Evolutionary conservation across 768 basidiomycete genomes (phyloP).

Genomic region (Porpolomopsis calyptriformis): DNA sequence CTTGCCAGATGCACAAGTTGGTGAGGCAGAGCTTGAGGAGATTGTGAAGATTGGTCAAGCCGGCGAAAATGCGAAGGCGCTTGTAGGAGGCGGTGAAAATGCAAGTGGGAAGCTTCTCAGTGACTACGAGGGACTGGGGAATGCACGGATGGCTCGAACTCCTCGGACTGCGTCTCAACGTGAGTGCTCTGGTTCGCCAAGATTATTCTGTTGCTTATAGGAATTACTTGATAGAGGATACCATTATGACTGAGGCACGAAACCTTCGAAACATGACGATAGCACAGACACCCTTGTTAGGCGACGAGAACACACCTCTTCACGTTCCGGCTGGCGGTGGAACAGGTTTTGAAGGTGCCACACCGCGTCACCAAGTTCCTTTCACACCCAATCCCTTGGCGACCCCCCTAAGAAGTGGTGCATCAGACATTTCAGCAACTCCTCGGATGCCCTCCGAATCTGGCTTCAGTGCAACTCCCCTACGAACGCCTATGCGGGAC

Average conservation of each 20-base stretch:
- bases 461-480: constrained; percentile 57
- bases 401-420: constrained; percentile 56
- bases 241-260: constrained; percentile 86
- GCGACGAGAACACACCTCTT: constrained; percentile 95
- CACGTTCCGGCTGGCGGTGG: constrained; percentile 65
- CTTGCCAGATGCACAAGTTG: constrained; percentile 85
- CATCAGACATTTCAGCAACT: constrained; percentile 39
- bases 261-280: constrained; percentile 92
- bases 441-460: constrained; percentile 33
- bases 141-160: constrained; percentile 85
- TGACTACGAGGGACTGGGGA: constrained; percentile 85
- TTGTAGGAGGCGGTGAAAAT: constrained; percentile 75
- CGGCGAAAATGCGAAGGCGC: constrained; percentile 76
- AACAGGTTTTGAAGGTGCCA: constrained; percentile 91
- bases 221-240: constrained; percentile 60
- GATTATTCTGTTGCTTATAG: constrained; percentile 3
- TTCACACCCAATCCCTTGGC: constrained; percentile 96
- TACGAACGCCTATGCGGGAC: constrained; percentile 93
- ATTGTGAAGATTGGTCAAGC: constrained; percentile 97
- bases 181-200: constrained; percentile 31
- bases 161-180: constrained; percentile 91
- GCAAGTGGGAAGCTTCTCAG: constrained; percentile 80
- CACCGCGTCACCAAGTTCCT: constrained; percentile 80
- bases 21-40: constrained; percentile 89
- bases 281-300: constrained; percentile 86